Evolutionary conservation across 1,139 yeast genomes (phyloP).

Genomic region (Protomyces gravidus): DNA sequence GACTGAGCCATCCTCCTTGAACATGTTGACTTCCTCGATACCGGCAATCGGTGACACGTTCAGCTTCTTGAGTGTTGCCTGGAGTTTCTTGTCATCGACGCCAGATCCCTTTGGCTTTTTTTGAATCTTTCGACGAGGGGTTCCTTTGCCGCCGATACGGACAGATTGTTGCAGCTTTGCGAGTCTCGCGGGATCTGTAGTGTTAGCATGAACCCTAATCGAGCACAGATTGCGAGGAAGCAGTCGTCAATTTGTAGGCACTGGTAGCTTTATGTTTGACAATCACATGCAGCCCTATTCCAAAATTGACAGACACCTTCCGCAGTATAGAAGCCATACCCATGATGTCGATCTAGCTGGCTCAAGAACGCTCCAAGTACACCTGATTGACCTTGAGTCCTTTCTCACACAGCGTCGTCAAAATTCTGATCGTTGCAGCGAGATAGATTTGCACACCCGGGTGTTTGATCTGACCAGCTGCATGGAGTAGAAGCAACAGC

Average conservation of each 20-base stretch:
- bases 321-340: too few species aligned
- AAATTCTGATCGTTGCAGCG: conserved; percentile 1
- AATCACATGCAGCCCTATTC: too few species aligned
- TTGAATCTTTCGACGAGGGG: conserved; percentile 69
- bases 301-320: too few species aligned
- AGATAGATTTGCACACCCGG: neutral
- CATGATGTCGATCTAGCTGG: neutral
- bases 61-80: conserved; percentile 82
- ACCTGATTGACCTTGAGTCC: neutral
- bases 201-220: too few species aligned
- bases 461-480: neutral
- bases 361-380: neutral
- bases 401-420: too few species aligned
- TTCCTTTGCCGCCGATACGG: conserved; percentile 48
- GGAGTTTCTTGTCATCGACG: conserved; percentile 85
- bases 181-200: conserved; percentile 38
- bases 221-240: too few species aligned
- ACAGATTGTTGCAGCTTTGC: conserved; percentile 44
- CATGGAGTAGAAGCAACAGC: neutral
- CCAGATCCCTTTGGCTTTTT: conserved; percentile 59
- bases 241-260: too few species aligned
- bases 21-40: conserved; percentile 95
- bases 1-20: conserved; percentile 93
- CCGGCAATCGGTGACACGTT: conserved; percentile 84
- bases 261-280: too few species aligned